Evolutionary conservation across 140 eudicot genomes (phyloP).

Genomic region (Flaveria floridana): DNA sequence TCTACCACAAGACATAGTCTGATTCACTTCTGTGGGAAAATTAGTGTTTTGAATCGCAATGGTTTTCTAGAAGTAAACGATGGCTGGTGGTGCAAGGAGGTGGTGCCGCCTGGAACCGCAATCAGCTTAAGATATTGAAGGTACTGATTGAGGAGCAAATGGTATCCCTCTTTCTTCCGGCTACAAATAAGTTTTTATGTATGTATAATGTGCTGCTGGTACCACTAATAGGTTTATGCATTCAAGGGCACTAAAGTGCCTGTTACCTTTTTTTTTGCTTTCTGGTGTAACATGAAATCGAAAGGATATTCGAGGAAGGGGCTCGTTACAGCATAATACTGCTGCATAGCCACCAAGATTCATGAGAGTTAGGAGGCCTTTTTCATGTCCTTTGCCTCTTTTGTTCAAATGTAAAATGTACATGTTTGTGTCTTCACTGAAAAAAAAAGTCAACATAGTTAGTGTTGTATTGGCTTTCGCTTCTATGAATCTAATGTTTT

Average conservation of each 20-base stretch:
- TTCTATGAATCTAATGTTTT: slow-evolving; percentile 16
- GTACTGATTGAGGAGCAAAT: slow-evolving; percentile 46
- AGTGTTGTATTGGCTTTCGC: slow-evolving; percentile 32
- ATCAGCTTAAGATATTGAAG: slow-evolving; percentile 31
- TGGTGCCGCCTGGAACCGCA: slow-evolving; percentile 51
- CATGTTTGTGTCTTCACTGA: slow-evolving; percentile 38
- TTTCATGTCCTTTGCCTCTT: slow-evolving; percentile 38
- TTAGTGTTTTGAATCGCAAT: slow-evolving; percentile 3
- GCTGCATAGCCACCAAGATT: slow-evolving; percentile 40
- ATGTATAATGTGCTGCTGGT: slow-evolving; percentile 18
- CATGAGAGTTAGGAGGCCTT: slow-evolving; percentile 43
- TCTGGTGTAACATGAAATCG: slow-evolving; percentile 32
- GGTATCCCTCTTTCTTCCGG: slow-evolving; percentile 41
- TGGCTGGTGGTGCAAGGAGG: slow-evolving; percentile 40
- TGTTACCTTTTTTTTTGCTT: neutral
- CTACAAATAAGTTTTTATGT: slow-evolving; percentile 33
- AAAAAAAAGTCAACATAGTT: slow-evolving; percentile 24
- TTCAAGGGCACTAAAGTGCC: slow-evolving; percentile 41
- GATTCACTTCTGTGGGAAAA: slow-evolving; percentile 16
- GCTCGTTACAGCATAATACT: slow-evolving; percentile 24
- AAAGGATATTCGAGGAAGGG: slow-evolving; percentile 42
- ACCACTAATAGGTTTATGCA: slow-evolving; percentile 29
- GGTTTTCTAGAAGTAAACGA: slow-evolving; percentile 25
- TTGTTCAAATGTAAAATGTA: slow-evolving; percentile 42
- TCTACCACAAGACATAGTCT: slow-evolving; percentile 33